Base-by-base conservation (phyloP, 345 rosid species). In the Noccaea bulbosa region DNA sequence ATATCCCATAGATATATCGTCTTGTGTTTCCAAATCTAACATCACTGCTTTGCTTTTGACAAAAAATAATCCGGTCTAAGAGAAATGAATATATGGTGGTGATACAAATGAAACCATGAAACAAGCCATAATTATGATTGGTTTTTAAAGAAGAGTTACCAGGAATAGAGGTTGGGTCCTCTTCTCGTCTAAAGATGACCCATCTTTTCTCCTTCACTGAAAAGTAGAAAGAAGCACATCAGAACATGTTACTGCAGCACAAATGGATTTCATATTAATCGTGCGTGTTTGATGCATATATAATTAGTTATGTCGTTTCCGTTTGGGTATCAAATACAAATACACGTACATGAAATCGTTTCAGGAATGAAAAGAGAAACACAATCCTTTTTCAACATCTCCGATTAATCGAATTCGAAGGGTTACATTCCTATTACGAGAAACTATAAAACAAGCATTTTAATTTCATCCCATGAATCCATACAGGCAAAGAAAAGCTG, bases 131-230 rank as follows among this genome's bases (percentile, higher is more conserved):
- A 55, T 8, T 3, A 11, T 46, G 37, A 62, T n/a, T n/a, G 38
- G 50, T 15, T 43, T 43, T 33, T 7, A 5, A 43, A 34, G 43
- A 45, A 32, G 63, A 79, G 24, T 59, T 76, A 94, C 98, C 98
- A 17, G 98, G 96, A 59, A 94, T 22, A 10, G 87, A 82, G 39
- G 95, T 91, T 66, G 99, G 99, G 65, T 94, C 98, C 60, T 82
- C 77, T 75, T 94, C 98, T 52, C 89, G 83, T 81, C 85, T 89
- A 80, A 94, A 91, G 47, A 62, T 45, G 39, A 91, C 96, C 93
- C 96, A 94, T 86, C 95, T 85, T 81, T 89, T 94, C 90, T 89
- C 99, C 84, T 91, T 94, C 79, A 81, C 99, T 94, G 83, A 27
- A 67, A 79, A 73, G 74, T 51, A 49, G 35, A 58, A 47, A 62